Conservation (phyloP, 2,329 filamentous ascomycete species). For the Sporothrix dimorphospora region DNA sequence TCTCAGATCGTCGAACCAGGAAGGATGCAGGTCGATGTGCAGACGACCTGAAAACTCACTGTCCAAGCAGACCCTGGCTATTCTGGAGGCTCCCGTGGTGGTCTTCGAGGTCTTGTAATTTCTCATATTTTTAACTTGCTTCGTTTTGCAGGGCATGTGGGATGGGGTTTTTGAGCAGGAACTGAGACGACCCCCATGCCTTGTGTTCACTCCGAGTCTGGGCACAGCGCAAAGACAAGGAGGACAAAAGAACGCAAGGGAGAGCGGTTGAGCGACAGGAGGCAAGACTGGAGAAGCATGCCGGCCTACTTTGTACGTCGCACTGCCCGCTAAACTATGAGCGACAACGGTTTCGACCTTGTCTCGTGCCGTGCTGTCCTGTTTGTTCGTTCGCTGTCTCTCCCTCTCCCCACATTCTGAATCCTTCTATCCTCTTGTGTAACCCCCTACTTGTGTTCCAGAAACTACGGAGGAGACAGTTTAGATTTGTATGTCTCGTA, state of each 20-base stretch:
- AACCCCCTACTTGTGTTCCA: not conserved
- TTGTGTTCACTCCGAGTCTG: not conserved
- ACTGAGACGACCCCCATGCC: not conserved
- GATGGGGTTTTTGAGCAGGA: not conserved
- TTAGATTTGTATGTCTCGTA: not conserved
- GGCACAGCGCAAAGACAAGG: not conserved
- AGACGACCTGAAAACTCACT: not conserved
- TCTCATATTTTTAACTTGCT: not conserved
- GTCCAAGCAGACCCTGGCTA: not conserved
- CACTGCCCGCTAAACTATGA: not conserved
- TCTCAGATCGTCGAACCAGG: not conserved
- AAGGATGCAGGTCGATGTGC: not conserved
- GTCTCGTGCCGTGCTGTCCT: not conserved
- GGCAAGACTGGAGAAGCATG: not conserved
- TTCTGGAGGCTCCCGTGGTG: not conserved
- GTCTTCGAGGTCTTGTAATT: not conserved
- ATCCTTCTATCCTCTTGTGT: not conserved
- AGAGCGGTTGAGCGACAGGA: not conserved
- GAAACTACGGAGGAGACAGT: not conserved
- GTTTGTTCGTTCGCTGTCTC: not conserved
- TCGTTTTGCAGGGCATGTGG: not conserved
- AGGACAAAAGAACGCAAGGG: not conserved
- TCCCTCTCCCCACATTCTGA: not conserved
- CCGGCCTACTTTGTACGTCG: too few relatives aligned
- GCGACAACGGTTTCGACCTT: slow-evolving; percentile 3